A percentile compares a stretch with the other conserved stretches of the same genome.
Evolutionary conservation across 208 protist species (phyloP).

Genomic region (Wallacemonas sp.): DNA sequence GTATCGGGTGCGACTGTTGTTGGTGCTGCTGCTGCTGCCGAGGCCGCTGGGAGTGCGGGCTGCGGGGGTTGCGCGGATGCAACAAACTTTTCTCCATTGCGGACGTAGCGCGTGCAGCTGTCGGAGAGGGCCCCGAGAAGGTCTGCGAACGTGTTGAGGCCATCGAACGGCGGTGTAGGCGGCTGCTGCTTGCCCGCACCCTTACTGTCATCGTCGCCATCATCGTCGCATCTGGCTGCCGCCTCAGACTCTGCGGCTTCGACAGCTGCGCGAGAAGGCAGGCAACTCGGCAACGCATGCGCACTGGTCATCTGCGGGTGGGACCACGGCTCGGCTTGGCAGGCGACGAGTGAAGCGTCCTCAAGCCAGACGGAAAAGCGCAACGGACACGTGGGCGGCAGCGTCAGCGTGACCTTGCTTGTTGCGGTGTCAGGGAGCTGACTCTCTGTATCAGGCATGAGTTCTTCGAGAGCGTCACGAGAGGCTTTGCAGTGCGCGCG

Average conservation of each 20-base stretch:
- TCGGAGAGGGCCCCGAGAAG: slow-evolving; percentile 9
- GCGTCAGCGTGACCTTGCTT: neutral
- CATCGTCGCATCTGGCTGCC: too few relatives aligned
- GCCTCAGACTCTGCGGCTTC: too few relatives aligned
- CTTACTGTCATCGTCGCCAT: too few relatives aligned
- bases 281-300: neutral
- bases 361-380: slow-evolving; percentile 42
- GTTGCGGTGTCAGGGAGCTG: neutral
- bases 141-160: slow-evolving; percentile 17
- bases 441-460: neutral
- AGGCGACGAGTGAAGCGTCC: slow-evolving; percentile 38
- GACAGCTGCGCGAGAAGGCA: slow-evolving; percentile 14
- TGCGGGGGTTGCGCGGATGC: neutral
- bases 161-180: neutral
- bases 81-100: neutral
- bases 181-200: neutral
- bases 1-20: neutral
- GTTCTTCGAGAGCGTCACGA: slow-evolving; percentile 9
- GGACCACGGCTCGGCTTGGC: neutral
- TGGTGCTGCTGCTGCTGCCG: neutral
- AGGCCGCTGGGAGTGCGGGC: neutral
- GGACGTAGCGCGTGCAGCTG: slow-evolving; percentile 12
- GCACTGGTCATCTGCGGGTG: neutral
- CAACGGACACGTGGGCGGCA: slow-evolving; percentile 27
- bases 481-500: slow-evolving; percentile 49